Evolutionary conservation across 305 asterid genomes (phyloP).

Genomic region (Euphrasia arctica): DNA sequence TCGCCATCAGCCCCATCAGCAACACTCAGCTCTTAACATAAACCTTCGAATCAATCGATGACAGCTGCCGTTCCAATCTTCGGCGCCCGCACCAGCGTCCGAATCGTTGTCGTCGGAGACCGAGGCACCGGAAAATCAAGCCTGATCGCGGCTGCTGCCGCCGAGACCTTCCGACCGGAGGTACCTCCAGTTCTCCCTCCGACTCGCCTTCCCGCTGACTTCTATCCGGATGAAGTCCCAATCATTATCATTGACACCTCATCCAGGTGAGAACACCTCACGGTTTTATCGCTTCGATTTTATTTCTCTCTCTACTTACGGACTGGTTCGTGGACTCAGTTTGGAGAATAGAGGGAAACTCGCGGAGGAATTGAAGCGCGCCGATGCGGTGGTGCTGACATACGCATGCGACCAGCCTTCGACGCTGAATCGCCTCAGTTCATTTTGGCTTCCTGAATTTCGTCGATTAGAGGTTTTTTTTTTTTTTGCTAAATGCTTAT

Average conservation of each 20-base stretch:
- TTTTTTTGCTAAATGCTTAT: constrained; percentile 7
- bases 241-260: constrained; percentile 85
- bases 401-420: constrained; percentile 95
- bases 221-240: constrained; percentile 81
- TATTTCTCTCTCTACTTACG: neutral
- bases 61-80: constrained; percentile 41
- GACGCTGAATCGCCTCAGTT: constrained; percentile 75
- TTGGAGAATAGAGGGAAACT: constrained; percentile 89
- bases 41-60: constrained; percentile 38
- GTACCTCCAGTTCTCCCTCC: constrained; percentile 87
- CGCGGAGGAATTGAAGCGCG: constrained; percentile 95
- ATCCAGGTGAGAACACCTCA: constrained; percentile 46
- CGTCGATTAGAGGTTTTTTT: constrained; percentile 75
- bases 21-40: constrained; percentile 7
- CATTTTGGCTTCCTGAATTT: constrained; percentile 93
- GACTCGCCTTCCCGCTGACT: constrained; percentile 94
- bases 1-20: constrained; percentile 21
- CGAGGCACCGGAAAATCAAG: constrained; percentile 95
- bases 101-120: constrained; percentile 93
- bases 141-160: constrained; percentile 93
- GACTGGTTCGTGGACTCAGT: constrained; percentile 43
- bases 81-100: constrained; percentile 65
- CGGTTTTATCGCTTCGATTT: constrained; percentile 3
- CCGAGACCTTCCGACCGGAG: constrained; percentile 70
- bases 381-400: constrained; percentile 89